Base-by-base conservation (phyloP, 2,329 filamentous ascomycete species). In the Lojkania enalia region DNA sequence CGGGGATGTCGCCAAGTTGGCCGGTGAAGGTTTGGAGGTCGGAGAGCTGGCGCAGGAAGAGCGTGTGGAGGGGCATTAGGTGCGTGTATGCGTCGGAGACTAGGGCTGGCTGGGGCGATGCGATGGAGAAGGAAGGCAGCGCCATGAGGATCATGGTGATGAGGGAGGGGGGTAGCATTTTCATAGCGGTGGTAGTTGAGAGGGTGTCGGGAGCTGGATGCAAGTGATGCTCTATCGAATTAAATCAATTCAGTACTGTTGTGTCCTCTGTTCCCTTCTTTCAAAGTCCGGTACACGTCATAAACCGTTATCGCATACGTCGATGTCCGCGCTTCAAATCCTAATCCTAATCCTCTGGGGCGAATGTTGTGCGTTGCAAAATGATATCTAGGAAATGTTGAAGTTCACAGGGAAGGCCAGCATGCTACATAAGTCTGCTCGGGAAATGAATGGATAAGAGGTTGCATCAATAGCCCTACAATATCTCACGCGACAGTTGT, bases 1-100 rank as follows among this genome's bases (percentile, higher is more conserved):
- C 78, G 7, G 71, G 66, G 32, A 77, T 65, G 42, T 79, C 80
- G 44, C 74, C 80, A 43, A 84, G 68, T 39, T 74, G 72, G 9
- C 64, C 67, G 19, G 59, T 69, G 54, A 75, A 76, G 19, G 63
- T 57, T 45, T 72, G 65, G 20, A 70, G 56, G 37, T 69, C 53
- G 21, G 36, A 41, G 14, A 57, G 15, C 44, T 68, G 66, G 0
- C 66, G 63, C 14, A 62, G 51, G 59, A 69, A 68, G 35, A 69
- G 58, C 6, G 55, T 63, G 53, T 69, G 46, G 12, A 49, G 61
- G 0, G 65, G 65, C 3, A 67, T 52, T 1, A 67, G 52, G 39
- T 60, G 60, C 6, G 63, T 58, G 42, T 40, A 51, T 35, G 54
- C 46, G 15, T 53, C 45, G 32, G 46, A 25, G 37, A 63, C 39